Conservation (phyloP, 2,329 filamentous ascomycete genomes). For the Huntiella moniliformis region DNA sequence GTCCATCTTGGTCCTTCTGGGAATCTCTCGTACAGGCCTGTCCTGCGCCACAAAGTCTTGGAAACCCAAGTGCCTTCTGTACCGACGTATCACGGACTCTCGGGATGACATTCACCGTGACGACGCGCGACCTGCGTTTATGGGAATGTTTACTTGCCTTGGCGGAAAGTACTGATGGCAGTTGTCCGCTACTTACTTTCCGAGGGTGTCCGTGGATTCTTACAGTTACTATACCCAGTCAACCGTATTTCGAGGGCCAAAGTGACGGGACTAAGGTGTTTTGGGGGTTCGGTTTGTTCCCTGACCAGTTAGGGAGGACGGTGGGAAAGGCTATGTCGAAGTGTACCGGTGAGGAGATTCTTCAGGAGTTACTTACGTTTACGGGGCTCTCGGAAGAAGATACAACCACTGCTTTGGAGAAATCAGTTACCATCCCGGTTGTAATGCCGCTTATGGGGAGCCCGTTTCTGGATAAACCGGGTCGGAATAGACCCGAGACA, state of each 20-base stretch:
- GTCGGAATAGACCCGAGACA: constrained; percentile 21
- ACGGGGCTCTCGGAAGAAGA: constrained; percentile 19
- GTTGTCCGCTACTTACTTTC: constrained; percentile 16
- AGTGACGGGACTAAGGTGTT: constrained; percentile 18
- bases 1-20: constrained; percentile 24
- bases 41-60: constrained; percentile 21
- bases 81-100: constrained; percentile 19
- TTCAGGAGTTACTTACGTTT: constrained; percentile 21
- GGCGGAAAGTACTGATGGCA: constrained; percentile 16
- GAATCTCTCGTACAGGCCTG: constrained; percentile 20
- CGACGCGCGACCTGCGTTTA: constrained; percentile 18
- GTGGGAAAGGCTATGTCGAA: constrained; percentile 23
- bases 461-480: constrained; percentile 19
- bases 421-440: constrained; percentile 16
- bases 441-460: constrained; percentile 23
- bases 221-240: constrained; percentile 22
- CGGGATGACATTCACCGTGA: constrained; percentile 23
- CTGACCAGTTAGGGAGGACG: constrained; percentile 19
- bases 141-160: constrained; percentile 17
- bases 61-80: constrained; percentile 20
- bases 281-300: constrained; percentile 24
- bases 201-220: constrained; percentile 24
- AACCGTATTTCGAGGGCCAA: constrained; percentile 24
- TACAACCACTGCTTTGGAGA: constrained; percentile 13
- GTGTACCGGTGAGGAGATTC: constrained; percentile 23